Conservation (phyloP, 768 basidiomycete species). For the Rhizopogon vinicolor region DNA sequence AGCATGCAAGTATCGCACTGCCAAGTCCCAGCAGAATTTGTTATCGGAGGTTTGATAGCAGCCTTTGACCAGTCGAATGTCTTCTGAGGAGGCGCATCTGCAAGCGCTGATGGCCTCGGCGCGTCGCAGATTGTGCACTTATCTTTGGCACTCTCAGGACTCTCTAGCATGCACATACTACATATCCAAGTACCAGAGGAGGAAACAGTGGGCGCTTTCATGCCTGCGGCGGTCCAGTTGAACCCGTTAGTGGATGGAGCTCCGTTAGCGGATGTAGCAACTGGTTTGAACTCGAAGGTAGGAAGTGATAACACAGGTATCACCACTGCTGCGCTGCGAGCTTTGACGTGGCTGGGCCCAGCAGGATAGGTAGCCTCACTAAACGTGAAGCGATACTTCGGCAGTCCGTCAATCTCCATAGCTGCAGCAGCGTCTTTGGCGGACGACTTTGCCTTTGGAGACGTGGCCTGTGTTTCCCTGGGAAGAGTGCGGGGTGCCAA, state of each 20-base stretch:
- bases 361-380: slow-evolving; percentile 10
- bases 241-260: slow-evolving; percentile 33
- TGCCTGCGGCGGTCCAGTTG: slow-evolving; percentile 59
- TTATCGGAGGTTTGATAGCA: slow-evolving; percentile 28
- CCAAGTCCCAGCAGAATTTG: slow-evolving; percentile 28
- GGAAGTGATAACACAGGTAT: slow-evolving; percentile 43
- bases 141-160: slow-evolving; percentile 30
- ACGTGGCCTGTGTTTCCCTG: neutral
- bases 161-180: slow-evolving; percentile 41
- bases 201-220: slow-evolving; percentile 37
- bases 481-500: slow-evolving; percentile 28
- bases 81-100: slow-evolving; percentile 5
- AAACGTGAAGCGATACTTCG: slow-evolving; percentile 27
- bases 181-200: slow-evolving; percentile 50
- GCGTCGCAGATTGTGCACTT: slow-evolving; percentile 45
- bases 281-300: slow-evolving; percentile 28
- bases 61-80: slow-evolving; percentile 34
- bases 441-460: slow-evolving; percentile 18
- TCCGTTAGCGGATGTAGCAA: slow-evolving; percentile 20
- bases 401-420: slow-evolving; percentile 28
- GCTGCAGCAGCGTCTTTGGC: slow-evolving; percentile 23
- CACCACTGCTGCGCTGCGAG: slow-evolving; percentile 34
- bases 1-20: slow-evolving; percentile 37
- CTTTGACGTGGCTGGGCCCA: slow-evolving; percentile 16
- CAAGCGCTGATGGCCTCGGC: slow-evolving; percentile 21